These are phyloP conservation scores for Xylaria polymorpha DNA, from an alignment of 2,329 filamentous ascomycete species.

Conservation along the genomic window DNA sequence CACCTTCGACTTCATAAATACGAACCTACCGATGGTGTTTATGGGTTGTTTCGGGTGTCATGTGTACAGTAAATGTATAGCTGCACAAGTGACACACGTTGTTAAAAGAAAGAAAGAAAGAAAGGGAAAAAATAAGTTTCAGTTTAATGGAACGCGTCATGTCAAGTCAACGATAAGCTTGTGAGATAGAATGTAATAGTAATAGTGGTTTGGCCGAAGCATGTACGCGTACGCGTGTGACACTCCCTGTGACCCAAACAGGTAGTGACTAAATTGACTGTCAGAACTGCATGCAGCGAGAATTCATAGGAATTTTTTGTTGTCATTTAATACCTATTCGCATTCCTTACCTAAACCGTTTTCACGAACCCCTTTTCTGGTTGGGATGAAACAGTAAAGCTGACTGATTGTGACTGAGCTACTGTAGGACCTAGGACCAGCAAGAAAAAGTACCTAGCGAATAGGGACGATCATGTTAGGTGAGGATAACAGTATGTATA, in stretches of 20 bases:
- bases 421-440: background rate
- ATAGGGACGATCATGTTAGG: background rate
- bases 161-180: slow-evolving; percentile 11
- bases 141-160: slow-evolving; percentile 34
- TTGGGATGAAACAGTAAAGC: slow-evolving; percentile 17
- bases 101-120: too few relatives aligned
- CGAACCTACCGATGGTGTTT: too few relatives aligned
- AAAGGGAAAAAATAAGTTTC: slow-evolving; percentile 20
- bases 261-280: background rate
- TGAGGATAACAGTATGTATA: background rate
- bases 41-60: background rate
- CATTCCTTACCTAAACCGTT: background rate
- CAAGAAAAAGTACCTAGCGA: background rate
- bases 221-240: slow-evolving; percentile 12
- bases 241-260: background rate
- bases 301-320: background rate
- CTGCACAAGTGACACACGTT: background rate
- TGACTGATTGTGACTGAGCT: slow-evolving; percentile 13
- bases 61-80: background rate
- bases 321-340: background rate
- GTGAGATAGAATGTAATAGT: slow-evolving; percentile 1
- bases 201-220: slow-evolving; percentile 9
- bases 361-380: slow-evolving; percentile 17
- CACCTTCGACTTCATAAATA: background rate
- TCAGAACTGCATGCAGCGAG: background rate